Conservation (phyloP, 208 protist genomes). For the Balamuthia mandrillaris region DNA sequence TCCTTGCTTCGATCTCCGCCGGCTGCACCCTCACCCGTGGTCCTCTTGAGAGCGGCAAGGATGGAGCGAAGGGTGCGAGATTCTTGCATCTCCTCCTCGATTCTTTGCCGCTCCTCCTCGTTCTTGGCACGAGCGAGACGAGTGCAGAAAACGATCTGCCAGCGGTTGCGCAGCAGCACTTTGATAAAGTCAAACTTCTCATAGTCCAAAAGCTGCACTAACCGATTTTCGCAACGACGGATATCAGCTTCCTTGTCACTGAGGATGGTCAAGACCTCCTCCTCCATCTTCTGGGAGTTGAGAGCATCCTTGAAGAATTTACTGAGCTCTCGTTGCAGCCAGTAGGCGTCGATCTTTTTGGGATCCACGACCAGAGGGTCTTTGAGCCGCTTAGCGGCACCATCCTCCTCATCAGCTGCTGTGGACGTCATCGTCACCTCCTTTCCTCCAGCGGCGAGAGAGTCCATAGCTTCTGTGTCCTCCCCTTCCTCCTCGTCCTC, state of each 20-base stretch:
- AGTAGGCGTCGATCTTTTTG: conserved; percentile 80
- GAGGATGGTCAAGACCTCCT: conserved; percentile 76
- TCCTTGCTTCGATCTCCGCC: conserved; percentile 20
- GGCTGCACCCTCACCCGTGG: background rate
- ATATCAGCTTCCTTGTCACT: conserved; percentile 46
- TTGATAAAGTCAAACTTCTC: conserved; percentile 86
- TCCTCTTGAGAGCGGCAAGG: conserved; percentile 41
- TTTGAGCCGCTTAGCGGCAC: too few relatives aligned
- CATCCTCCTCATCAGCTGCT: background rate
- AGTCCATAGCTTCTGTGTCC: conserved; percentile 13
- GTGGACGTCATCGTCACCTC: background rate
- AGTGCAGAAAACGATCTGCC: conserved; percentile 70
- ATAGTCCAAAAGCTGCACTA: conserved; percentile 77
- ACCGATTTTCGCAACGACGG: conserved; percentile 77
- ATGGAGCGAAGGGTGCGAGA: conserved; percentile 28
- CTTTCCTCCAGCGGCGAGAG: background rate
- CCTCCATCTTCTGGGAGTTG: conserved; percentile 68
- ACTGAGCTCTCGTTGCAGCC: conserved; percentile 80
- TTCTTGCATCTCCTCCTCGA: conserved; percentile 75
- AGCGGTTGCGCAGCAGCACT: conserved; percentile 71
- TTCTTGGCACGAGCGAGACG: conserved; percentile 64
- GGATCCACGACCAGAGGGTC: conserved; percentile 56
- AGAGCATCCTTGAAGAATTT: conserved; percentile 72
- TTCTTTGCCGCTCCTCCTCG: conserved; percentile 59
- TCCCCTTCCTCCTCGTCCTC: conserved; percentile 46